phyloP scores from a whole-genome alignment of 2,329 filamentous ascomycete species.

The Ophiostoma himal-ulmi region DNA sequence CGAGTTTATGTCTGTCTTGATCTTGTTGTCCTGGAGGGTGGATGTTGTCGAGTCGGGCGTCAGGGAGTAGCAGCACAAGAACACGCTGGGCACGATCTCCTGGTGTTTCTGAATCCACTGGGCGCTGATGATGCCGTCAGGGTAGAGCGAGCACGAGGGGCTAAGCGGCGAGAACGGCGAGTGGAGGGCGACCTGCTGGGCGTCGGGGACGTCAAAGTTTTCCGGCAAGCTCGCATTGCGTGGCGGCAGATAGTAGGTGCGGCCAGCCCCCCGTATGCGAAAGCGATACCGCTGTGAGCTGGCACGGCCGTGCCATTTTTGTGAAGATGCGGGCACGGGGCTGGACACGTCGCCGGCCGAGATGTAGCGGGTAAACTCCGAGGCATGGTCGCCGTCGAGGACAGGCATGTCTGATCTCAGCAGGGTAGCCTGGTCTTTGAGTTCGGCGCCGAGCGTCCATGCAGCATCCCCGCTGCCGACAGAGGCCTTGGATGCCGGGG shows the following conservation, averaged over 20 bases:
- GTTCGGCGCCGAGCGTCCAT: constrained; percentile 42
- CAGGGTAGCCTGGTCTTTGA: constrained; percentile 54
- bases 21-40: constrained; percentile 74
- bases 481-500: not conserved
- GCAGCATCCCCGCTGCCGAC: constrained; percentile 29
- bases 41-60: constrained; percentile 66
- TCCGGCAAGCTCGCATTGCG: constrained; percentile 51
- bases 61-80: constrained; percentile 75
- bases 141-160: constrained; percentile 74
- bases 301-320: constrained; percentile 60
- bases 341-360: constrained; percentile 57
- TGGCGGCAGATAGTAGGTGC: constrained; percentile 53
- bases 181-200: constrained; percentile 58
- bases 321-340: constrained; percentile 29
- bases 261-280: constrained; percentile 64
- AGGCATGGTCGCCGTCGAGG: constrained; percentile 59
- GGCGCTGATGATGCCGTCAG: constrained; percentile 78
- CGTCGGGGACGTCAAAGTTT: constrained; percentile 42
- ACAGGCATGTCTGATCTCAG: constrained; percentile 66
- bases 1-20: constrained; percentile 80
- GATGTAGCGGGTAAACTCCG: constrained; percentile 61
- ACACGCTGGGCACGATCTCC: constrained; percentile 70
- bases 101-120: constrained; percentile 89
- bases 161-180: constrained; percentile 89
- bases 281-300: constrained; percentile 53